phyloP scores from a whole-genome alignment of 495 filamentous ascomycete species.

The Parmelia sp. region DNA sequence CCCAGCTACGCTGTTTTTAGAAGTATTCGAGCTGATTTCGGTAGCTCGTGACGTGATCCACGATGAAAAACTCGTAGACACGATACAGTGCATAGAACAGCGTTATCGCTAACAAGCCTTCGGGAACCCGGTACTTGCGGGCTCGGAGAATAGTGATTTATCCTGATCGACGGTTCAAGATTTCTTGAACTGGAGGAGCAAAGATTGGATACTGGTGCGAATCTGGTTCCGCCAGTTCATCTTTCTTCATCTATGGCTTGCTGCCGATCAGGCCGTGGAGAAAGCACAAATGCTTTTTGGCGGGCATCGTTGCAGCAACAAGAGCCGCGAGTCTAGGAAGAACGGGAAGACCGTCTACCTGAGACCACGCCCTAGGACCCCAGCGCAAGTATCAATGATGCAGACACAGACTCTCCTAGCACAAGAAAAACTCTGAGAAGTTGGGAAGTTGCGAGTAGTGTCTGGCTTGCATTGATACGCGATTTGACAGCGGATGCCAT shows the following conservation, averaged over 20 bases:
- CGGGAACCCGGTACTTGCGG: slow-evolving; percentile 20
- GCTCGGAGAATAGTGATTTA: slow-evolving; percentile 1
- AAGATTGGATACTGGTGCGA: background rate
- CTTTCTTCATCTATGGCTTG: background rate
- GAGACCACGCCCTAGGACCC: too few relatives aligned
- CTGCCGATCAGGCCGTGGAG: background rate
- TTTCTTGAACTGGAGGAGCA: slow-evolving; percentile 11
- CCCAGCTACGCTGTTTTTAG: slow-evolving; percentile 21
- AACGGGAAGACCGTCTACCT: too few relatives aligned
- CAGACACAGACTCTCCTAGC: too few relatives aligned
- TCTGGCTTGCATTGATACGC: too few relatives aligned
- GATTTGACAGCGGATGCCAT: too few relatives aligned
- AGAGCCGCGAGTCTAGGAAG: background rate
- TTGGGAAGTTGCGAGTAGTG: too few relatives aligned
- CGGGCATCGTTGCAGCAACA: background rate
- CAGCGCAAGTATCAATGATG: too few relatives aligned
- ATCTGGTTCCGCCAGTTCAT: background rate
- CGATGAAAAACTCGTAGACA: slow-evolving; percentile 27
- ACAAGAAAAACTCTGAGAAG: too few relatives aligned
- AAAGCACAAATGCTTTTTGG: background rate
- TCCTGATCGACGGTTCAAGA: slow-evolving; percentile 9
- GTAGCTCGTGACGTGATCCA: slow-evolving; percentile 25
- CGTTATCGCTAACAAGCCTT: slow-evolving; percentile 1
- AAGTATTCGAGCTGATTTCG: slow-evolving; percentile 31
- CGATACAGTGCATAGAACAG: slow-evolving; percentile 26